These are phyloP conservation scores for Neoboletus subvelutipes DNA, from an alignment of 768 basidiomycete genomes.

Conservation along the genomic window DNA sequence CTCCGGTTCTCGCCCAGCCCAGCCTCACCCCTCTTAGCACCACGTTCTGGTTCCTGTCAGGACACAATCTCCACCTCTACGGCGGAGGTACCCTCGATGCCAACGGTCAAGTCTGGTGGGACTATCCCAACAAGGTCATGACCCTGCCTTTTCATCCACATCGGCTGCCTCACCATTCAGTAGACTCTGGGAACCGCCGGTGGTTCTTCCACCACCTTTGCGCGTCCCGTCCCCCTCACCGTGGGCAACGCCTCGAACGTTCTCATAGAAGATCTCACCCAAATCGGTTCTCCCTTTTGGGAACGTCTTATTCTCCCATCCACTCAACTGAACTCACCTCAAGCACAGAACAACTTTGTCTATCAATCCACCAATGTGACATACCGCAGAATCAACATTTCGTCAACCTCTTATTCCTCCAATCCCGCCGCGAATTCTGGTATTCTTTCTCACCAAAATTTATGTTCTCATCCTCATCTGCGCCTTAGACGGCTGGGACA, in stretches of 20 bases:
- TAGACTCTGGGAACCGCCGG: slow-evolving; percentile 41
- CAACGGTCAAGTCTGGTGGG: slow-evolving; percentile 47
- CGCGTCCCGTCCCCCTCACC: slow-evolving; percentile 44
- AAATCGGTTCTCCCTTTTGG: slow-evolving; percentile 44
- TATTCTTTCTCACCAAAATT: not conserved
- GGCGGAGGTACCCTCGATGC: slow-evolving; percentile 46
- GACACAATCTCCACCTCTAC: slow-evolving; percentile 37
- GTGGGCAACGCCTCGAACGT: slow-evolving; percentile 44
- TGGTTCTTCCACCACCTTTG: slow-evolving; percentile 43
- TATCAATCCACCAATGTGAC: slow-evolving; percentile 43
- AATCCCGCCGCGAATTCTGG: slow-evolving; percentile 37
- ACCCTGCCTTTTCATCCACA: not conserved
- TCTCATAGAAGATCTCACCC: slow-evolving; percentile 38
- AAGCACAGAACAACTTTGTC: slow-evolving; percentile 37
- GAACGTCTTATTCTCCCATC: slow-evolving; percentile 21
- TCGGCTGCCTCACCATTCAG: not conserved
- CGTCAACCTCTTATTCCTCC: slow-evolving; percentile 35
- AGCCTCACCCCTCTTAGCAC: slow-evolving; percentile 24
- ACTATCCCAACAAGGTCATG: slow-evolving; percentile 11
- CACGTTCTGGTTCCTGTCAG: slow-evolving; percentile 42
- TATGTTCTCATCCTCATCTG: not conserved
- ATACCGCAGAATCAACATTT: slow-evolving; percentile 39
- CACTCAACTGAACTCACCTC: not conserved
- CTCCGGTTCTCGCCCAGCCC: not conserved
- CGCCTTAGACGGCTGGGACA: slow-evolving; percentile 46